Evolutionary conservation across 1,284 basidiomycete genomes (phyloP).

Genomic region (Puccinia horiana): DNA sequence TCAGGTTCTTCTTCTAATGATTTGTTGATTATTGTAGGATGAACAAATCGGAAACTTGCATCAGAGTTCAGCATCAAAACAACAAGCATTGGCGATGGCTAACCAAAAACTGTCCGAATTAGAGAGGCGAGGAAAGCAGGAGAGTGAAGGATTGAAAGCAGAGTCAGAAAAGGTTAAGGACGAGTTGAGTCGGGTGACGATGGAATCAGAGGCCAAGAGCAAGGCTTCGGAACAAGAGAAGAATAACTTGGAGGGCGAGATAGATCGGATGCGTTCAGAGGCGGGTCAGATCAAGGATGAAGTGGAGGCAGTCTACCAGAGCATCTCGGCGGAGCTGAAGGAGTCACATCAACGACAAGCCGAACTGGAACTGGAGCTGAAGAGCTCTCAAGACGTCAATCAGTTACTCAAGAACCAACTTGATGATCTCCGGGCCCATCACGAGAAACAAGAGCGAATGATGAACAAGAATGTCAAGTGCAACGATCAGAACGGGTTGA

Average conservation of each 20-base stretch:
- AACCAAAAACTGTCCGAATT: slow-evolving; percentile 37
- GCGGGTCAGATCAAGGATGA: slow-evolving; percentile 15
- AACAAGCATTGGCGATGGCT: slow-evolving; percentile 38
- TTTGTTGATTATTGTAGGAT: slow-evolving; percentile 33
- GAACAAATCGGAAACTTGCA: slow-evolving; percentile 44
- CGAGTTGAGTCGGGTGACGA: slow-evolving; percentile 1
- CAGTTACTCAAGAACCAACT: slow-evolving; percentile 22
- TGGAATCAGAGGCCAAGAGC: background rate
- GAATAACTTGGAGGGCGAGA: slow-evolving; percentile 3
- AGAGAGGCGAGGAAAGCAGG: slow-evolving; percentile 33
- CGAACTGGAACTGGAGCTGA: slow-evolving; percentile 2
- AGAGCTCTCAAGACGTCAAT: background rate
- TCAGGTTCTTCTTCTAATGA: background rate
- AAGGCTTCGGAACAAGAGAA: background rate
- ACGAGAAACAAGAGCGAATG: background rate
- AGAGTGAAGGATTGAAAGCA: slow-evolving; percentile 8
- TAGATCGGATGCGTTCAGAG: slow-evolving; percentile 12
- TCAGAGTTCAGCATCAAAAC: slow-evolving; percentile 31
- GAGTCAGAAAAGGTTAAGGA: background rate
- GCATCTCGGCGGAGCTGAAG: slow-evolving; percentile 4
- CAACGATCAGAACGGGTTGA: background rate
- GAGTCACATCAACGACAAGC: background rate
- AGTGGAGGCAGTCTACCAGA: slow-evolving; percentile 18
- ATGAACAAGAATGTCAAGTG: background rate
- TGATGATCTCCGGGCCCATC: background rate